Conservation (phyloP, 208 protist genomes). For the Trypanosoma mega region DNA sequence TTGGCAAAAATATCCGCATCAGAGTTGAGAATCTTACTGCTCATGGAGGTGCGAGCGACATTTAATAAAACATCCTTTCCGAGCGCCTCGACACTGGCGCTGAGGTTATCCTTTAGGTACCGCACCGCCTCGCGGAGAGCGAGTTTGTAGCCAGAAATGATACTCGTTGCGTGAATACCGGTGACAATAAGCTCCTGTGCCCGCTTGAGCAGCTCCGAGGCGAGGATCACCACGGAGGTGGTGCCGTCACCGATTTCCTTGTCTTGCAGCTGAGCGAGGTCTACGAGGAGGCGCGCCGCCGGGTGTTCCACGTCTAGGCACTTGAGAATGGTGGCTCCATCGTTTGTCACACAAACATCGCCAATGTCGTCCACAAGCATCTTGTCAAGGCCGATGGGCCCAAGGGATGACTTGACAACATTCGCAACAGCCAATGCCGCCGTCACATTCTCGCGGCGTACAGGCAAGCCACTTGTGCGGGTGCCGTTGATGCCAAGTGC, state of each 20-base stretch:
- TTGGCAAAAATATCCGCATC: conserved; percentile 98
- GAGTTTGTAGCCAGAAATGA: conserved; percentile 99
- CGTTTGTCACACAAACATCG: conserved; percentile 99
- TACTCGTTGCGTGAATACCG: conserved; percentile 98
- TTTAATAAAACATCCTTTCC: conserved; percentile 96
- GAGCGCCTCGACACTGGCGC: conserved; percentile 83
- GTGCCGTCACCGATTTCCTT: conserved; percentile 99
- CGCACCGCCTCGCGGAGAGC: conserved; percentile 95
- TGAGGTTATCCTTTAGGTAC: conserved; percentile 94
- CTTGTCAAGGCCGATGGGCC: conserved; percentile 99
- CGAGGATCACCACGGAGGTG: conserved; percentile 99
- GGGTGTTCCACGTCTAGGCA: conserved; percentile 94
- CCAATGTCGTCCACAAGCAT: conserved; percentile 99
- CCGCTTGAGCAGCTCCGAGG: conserved; percentile 98
- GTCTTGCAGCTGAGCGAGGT: conserved; percentile 99
- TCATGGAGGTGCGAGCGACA: conserved; percentile 98
- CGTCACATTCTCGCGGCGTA: conserved; percentile 97
- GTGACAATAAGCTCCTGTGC: conserved; percentile 97
- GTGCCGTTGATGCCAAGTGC: conserved; percentile 94
- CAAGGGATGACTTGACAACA: conserved; percentile 99
- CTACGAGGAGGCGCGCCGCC: conserved; percentile 96
- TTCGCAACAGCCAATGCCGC: conserved; percentile 98
- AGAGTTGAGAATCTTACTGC: conserved; percentile 98
- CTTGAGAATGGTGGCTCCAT: conserved; percentile 98
- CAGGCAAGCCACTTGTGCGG: conserved; percentile 93